These are phyloP conservation scores for Aureobasidium sp. DNA, from an alignment of 2,329 filamentous ascomycete species.

Conservation along the genomic window DNA sequence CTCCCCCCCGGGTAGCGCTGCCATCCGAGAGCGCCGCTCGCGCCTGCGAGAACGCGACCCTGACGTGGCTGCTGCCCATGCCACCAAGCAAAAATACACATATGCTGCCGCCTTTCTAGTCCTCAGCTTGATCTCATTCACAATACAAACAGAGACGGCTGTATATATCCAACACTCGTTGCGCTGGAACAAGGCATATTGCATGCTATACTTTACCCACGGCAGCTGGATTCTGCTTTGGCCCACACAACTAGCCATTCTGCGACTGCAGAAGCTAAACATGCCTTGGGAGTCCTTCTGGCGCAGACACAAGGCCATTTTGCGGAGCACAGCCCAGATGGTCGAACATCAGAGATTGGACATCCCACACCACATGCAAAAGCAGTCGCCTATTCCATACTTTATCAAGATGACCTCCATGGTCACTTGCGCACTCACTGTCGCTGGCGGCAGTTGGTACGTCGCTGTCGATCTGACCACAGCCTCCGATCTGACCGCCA, in stretches of 20 bases:
- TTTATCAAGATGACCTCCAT: conserved; percentile 71
- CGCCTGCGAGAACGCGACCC: conserved; percentile 63
- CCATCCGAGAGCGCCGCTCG: conserved; percentile 47
- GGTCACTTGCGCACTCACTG: conserved; percentile 75
- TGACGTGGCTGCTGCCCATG: conserved; percentile 51
- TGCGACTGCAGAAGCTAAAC: conserved; percentile 70
- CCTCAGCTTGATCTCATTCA: conserved; percentile 78
- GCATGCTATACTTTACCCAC: conserved; percentile 95
- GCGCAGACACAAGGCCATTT: conserved; percentile 58
- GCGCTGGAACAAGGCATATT: conserved; percentile 97
- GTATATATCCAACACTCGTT: conserved; percentile 89
- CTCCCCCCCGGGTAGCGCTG: conserved; percentile 28
- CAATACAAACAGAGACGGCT: conserved; percentile 89
- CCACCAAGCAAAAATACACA: conserved; percentile 74
- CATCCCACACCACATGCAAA: conserved; percentile 41
- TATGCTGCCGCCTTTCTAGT: conserved; percentile 78
- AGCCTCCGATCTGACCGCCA: conserved; percentile 87
- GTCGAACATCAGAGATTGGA: conserved; percentile 71
- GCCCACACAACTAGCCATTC: conserved; percentile 71
- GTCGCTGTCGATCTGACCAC: conserved; percentile 89
- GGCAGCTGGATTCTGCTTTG: conserved; percentile 87
- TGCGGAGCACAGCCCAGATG: conserved; percentile 70
- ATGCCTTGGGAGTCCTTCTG: conserved; percentile 80
- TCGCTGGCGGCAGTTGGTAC: conserved; percentile 93
- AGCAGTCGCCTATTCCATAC: conserved; percentile 57